Percentiles rank a stretch among this genome's conserved stretches.
phyloP scores from a whole-genome alignment of 78 protist genomes.

The Cavenderia fasciculata region DNA sequence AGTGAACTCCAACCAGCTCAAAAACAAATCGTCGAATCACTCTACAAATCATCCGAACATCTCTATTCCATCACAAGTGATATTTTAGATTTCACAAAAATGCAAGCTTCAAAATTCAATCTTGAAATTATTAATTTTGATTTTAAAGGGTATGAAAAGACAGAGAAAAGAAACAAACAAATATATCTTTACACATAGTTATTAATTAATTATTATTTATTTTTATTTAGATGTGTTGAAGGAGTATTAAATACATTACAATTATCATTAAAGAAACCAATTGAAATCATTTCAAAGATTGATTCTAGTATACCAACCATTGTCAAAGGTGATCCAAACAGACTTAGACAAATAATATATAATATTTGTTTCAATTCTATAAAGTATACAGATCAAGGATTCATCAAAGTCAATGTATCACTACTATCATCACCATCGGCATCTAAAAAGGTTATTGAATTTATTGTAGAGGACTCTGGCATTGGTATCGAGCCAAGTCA shows the following conservation, averaged over 20 bases:
- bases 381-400: conserved; percentile 38
- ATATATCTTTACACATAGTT: too few species aligned
- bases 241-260: conserved; percentile 19
- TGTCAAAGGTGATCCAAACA: conserved; percentile 49
- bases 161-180: too few species aligned
- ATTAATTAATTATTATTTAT: too few species aligned
- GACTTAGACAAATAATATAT: conserved; percentile 47
- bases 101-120: conserved; percentile 63
- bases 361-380: conserved; percentile 54
- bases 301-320: conserved; percentile 17
- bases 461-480: conserved; percentile 40
- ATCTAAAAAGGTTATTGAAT: conserved; percentile 3
- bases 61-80: conserved; percentile 56
- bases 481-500: conserved; percentile 48
- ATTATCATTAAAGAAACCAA: conserved; percentile 33
- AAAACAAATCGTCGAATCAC: conserved; percentile 22
- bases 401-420: conserved; percentile 10
- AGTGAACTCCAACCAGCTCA: conserved; percentile 12
- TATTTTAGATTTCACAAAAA: conserved; percentile 59
- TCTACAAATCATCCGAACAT: conserved; percentile 48
- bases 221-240: conserved; percentile 51
- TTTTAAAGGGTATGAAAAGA: too few species aligned
- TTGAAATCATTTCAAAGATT: conserved; percentile 14
- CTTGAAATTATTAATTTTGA: conserved; percentile 58
- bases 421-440: background rate